Evolutionary conservation across 495 filamentous ascomycete genomes (phyloP), one percentile per base, ranked within the genome.

Genomic region (Penicillium turbatum): DNA sequence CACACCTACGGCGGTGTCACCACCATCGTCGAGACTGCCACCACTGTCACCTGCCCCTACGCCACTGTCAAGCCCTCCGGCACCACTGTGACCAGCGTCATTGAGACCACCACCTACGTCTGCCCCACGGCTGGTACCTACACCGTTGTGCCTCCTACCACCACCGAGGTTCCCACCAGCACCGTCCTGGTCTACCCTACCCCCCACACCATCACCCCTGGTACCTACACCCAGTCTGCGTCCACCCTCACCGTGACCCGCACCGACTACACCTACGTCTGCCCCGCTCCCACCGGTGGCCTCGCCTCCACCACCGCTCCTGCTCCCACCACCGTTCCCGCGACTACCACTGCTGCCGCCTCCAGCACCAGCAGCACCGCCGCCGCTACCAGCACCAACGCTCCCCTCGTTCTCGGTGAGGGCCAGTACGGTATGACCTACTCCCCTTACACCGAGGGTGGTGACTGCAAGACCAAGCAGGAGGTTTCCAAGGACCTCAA

Each of bases 371-470:
- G 53, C 51, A 42, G 60, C 49, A 17, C 51, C 38, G 59, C 55
- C 48, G 6, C 48, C 31, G 75, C 74, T 27, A 17, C 41, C 15
- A 1, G 13, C 15, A 44, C 27, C 27, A 1, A 2, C 8, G n/a
- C 29, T 11, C 41, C 41, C 15, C n/a, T 29, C 27, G 41, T 30
- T 6, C 41, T 44, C 63, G 55, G 63, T 49, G 78, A 78, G 48
- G 69, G 79, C 70, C 79, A 84, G 66, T 96, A 88, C 85, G 88
- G 86, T 76, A 90, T 97, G 65, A 89, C 93, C 59, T 97, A 96
- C 82, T 90, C 89, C 36, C 89, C 92, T 16, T 97, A 91, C 77
- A 74, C 75, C 62, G 48, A 55, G 55, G 55, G 54, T 48, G 76
- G 84, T 61, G 59, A 64, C 13, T 97, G 92, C 86, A 91, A 89